Percentiles rank a stretch among this genome's conserved stretches.
Evolutionary conservation across 495 filamentous ascomycete species (phyloP).

Genomic region (Talaromyces adpressus): DNA sequence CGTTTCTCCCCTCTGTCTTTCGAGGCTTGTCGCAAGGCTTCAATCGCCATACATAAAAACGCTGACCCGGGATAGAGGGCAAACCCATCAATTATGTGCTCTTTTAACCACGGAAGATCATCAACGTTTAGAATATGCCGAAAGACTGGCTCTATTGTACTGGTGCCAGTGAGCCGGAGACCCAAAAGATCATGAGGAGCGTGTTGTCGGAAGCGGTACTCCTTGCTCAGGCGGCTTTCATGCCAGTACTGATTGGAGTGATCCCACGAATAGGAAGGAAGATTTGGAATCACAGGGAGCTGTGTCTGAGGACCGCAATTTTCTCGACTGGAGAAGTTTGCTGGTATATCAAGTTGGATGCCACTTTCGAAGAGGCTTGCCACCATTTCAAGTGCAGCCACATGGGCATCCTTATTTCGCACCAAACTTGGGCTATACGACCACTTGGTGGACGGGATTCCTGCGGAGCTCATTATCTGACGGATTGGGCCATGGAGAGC

Average conservation of each 20-base stretch:
- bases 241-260: conserved; percentile 30
- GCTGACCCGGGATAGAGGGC: conserved; percentile 28
- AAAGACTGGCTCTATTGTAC: conserved; percentile 32
- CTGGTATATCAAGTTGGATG: too few species aligned
- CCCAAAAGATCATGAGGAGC: conserved; percentile 33
- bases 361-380: too few species aligned
- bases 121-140: conserved; percentile 8
- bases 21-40: conserved; percentile 29
- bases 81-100: conserved; percentile 14
- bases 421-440: too few species aligned
- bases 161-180: conserved; percentile 21
- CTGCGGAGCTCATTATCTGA: too few species aligned
- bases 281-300: too few species aligned
- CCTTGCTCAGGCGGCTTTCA: conserved; percentile 30
- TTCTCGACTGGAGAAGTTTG: too few species aligned
- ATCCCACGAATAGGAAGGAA: conserved; percentile 9
- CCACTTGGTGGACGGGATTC: too few species aligned
- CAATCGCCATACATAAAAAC: conserved; percentile 36
- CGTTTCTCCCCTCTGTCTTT: not conserved
- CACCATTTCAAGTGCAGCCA: too few species aligned
- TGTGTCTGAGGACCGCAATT: too few species aligned
- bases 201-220: conserved; percentile 36
- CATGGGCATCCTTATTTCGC: too few species aligned
- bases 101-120: too few species aligned
- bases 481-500: too few species aligned